Evolutionary conservation across 495 filamentous ascomycete species (phyloP).

Genomic region (Xylaria telfairii): DNA sequence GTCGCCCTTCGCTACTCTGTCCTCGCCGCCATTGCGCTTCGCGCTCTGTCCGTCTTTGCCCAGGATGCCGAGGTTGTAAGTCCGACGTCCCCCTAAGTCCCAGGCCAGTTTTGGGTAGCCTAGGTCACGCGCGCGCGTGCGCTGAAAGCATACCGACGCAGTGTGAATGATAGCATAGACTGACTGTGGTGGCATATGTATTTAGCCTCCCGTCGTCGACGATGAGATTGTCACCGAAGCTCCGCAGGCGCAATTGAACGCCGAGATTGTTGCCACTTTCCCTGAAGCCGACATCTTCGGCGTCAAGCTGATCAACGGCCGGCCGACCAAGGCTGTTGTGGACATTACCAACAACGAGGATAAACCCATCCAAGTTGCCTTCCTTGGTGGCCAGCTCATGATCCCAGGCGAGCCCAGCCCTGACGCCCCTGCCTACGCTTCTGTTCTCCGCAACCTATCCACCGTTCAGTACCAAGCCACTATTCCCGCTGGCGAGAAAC

Average conservation of each 20-base stretch:
- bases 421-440: slow-evolving; percentile 57
- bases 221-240: slow-evolving; percentile 47
- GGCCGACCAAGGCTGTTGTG: slow-evolving; percentile 81
- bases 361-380: slow-evolving; percentile 72
- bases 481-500: slow-evolving; percentile 78
- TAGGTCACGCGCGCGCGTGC: slow-evolving; percentile 11
- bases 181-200: slow-evolving; percentile 26
- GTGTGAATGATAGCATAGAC: neutral
- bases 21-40: slow-evolving; percentile 73
- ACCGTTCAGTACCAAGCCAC: slow-evolving; percentile 72
- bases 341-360: slow-evolving; percentile 85
- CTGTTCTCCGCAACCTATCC: slow-evolving; percentile 84
- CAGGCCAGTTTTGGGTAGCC: neutral
- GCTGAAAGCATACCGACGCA: neutral
- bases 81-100: slow-evolving; percentile 27
- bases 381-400: slow-evolving; percentile 80
- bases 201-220: slow-evolving; percentile 34
- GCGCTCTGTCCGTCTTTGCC: slow-evolving; percentile 66
- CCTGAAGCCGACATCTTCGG: slow-evolving; percentile 86
- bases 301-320: slow-evolving; percentile 92
- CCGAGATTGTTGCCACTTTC: slow-evolving; percentile 80
- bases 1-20: slow-evolving; percentile 74
- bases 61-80: slow-evolving; percentile 62
- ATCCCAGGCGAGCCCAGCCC: slow-evolving; percentile 55
- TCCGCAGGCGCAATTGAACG: slow-evolving; percentile 67